A percentile compares a stretch with the other conserved stretches of the same genome.
Evolutionary conservation across 805 yeast species (phyloP).

Genomic region (Ogataea glucozyma): DNA sequence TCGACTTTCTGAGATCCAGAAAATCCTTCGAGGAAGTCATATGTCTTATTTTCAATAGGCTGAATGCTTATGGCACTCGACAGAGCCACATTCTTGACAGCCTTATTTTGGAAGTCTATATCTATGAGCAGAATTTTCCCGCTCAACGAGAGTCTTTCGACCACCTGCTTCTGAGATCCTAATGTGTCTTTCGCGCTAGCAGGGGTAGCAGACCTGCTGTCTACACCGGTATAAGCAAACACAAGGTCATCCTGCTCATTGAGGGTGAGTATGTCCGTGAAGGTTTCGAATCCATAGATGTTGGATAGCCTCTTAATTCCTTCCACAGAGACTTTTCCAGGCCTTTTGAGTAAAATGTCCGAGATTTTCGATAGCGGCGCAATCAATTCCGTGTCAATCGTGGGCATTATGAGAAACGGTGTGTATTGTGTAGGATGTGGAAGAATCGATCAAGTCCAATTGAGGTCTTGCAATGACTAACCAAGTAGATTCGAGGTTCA

Average conservation of each 20-base stretch:
- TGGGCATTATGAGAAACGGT: slow-evolving; percentile 25
- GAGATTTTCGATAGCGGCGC: slow-evolving; percentile 36
- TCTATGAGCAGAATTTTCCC: slow-evolving; percentile 40
- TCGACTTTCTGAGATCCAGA: slow-evolving; percentile 28
- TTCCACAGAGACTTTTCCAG: slow-evolving; percentile 36
- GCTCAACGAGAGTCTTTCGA: slow-evolving; percentile 35
- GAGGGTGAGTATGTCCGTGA: slow-evolving; percentile 34
- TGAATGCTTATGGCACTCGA: slow-evolving; percentile 35
- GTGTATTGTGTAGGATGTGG: background rate
- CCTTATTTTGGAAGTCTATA: slow-evolving; percentile 34
- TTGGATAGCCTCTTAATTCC: slow-evolving; percentile 37
- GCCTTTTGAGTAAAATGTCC: slow-evolving; percentile 36
- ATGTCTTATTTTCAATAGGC: slow-evolving; percentile 26
- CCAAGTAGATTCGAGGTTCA: too few relatives aligned
- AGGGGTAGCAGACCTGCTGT: slow-evolving; percentile 24
- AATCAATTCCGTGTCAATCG: slow-evolving; percentile 36
- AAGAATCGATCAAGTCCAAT: background rate
- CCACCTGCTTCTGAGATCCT: slow-evolving; percentile 8
- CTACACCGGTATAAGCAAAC: slow-evolving; percentile 13
- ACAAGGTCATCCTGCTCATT: slow-evolving; percentile 40
- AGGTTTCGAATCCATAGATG: slow-evolving; percentile 41
- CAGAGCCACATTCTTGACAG: slow-evolving; percentile 32
- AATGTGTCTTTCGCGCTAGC: slow-evolving; percentile 4
- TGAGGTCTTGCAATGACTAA: too few relatives aligned
- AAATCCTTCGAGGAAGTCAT: slow-evolving; percentile 30